Percentiles rank a stretch among this genome's conserved stretches.
phyloP scores from a whole-genome alignment of 768 basidiomycete genomes.

The Hygrophorus pudorinus region DNA sequence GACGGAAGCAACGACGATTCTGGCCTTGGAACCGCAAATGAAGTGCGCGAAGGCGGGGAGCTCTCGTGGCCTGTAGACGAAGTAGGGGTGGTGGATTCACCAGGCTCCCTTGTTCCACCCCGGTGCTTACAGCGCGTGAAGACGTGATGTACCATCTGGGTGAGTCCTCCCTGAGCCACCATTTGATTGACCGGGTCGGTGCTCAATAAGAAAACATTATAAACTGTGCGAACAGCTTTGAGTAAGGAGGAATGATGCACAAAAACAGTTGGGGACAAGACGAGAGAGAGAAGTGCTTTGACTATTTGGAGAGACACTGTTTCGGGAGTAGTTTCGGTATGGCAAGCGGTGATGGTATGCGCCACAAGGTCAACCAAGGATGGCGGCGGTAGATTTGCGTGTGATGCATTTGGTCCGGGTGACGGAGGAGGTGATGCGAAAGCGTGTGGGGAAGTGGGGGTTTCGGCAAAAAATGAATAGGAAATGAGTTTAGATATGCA shows the following conservation, averaged over 20 bases:
- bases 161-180: slow-evolving; percentile 95
- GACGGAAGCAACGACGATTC: slow-evolving; percentile 4
- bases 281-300: slow-evolving; percentile 83
- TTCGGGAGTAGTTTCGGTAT: slow-evolving; percentile 81
- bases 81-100: slow-evolving; percentile 5
- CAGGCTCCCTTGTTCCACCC: slow-evolving; percentile 12
- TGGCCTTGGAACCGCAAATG: slow-evolving; percentile 6
- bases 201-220: slow-evolving; percentile 93
- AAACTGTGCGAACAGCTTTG: slow-evolving; percentile 95
- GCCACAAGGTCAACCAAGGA: slow-evolving; percentile 89
- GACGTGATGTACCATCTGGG: slow-evolving; percentile 97
- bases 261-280: slow-evolving; percentile 76
- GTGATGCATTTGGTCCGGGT: slow-evolving; percentile 42
- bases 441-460: slow-evolving; percentile 25
- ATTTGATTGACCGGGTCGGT: slow-evolving; percentile 89
- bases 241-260: slow-evolving; percentile 95
- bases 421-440: slow-evolving; percentile 74
- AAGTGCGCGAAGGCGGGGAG: slow-evolving; percentile 6
- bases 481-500: slow-evolving; percentile 97
- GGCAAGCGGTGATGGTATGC: slow-evolving; percentile 88
- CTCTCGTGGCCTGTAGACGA: slow-evolving; percentile 4
- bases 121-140: slow-evolving; percentile 68
- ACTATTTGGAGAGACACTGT: slow-evolving; percentile 93
- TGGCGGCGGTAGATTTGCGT: slow-evolving; percentile 44
- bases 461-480: slow-evolving; percentile 90